Conservation (phyloP, 306 rosid species). For the Vigna reflexopilosa region DNA sequence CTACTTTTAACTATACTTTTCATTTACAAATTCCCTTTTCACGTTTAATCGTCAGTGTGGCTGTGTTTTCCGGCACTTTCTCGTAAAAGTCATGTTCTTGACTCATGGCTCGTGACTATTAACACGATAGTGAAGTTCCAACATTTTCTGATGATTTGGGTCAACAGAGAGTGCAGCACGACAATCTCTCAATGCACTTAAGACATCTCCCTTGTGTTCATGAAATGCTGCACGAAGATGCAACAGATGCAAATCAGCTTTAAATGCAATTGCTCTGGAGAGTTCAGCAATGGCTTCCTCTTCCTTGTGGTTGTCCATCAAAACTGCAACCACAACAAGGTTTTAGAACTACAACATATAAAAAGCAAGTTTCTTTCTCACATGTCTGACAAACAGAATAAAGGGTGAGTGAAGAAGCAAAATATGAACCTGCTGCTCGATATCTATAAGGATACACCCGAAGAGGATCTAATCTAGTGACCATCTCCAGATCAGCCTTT, state of each 20-base stretch:
- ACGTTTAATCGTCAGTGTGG: constrained; percentile 7
- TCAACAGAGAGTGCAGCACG: constrained; percentile 95
- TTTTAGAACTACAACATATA: neutral
- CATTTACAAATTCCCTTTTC: constrained; percentile 45
- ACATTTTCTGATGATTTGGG: constrained; percentile 93
- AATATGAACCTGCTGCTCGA: constrained; percentile 88
- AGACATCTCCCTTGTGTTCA: constrained; percentile 81
- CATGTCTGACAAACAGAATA: neutral
- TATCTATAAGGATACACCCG: constrained; percentile 95
- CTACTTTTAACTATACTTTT: constrained; percentile 15
- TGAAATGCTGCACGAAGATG: constrained; percentile 93
- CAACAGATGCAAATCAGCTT: constrained; percentile 91
- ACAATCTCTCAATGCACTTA: constrained; percentile 85
- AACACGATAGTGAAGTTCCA: constrained; percentile 89
- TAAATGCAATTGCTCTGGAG: constrained; percentile 85
- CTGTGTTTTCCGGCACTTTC: neutral
- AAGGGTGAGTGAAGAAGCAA: constrained; percentile 25
- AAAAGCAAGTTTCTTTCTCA: constrained; percentile 28
- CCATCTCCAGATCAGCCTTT: constrained; percentile 84
- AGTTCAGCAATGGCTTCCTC: constrained; percentile 85
- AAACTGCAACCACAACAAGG: constrained; percentile 55
- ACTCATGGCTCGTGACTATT: constrained; percentile 86
- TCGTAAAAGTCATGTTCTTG: neutral
- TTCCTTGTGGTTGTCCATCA: constrained; percentile 87
- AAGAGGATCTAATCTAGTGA: constrained; percentile 83